phyloP scores from a whole-genome alignment of 2,329 filamentous ascomycete species.

The Salinomyces thailandicus region DNA sequence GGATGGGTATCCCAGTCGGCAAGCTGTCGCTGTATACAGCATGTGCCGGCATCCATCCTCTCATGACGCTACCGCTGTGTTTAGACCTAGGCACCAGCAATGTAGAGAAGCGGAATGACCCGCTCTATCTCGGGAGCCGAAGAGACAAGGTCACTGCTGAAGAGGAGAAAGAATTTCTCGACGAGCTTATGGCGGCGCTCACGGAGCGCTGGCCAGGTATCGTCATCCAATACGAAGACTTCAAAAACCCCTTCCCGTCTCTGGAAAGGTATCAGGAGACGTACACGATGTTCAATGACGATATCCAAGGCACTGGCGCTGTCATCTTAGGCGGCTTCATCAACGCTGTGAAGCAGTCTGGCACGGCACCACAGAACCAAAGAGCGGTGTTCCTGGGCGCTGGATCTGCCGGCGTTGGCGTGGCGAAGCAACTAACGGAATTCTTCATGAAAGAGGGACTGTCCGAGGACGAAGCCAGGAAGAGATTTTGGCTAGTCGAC shows the following conservation, averaged over 20 bases:
- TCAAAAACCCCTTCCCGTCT: constrained; percentile 94
- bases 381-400: constrained; percentile 93
- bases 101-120: constrained; percentile 57
- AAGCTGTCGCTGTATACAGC: constrained; percentile 93
- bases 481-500: constrained; percentile 96
- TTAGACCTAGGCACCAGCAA: constrained; percentile 56
- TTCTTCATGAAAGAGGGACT: constrained; percentile 91
- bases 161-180: constrained; percentile 83
- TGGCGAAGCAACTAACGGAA: constrained; percentile 94
- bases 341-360: constrained; percentile 69
- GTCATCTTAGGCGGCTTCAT: constrained; percentile 81
- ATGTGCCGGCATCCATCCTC: constrained; percentile 85
- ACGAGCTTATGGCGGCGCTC: constrained; percentile 91
- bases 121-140: constrained; percentile 84
- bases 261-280: constrained; percentile 77
- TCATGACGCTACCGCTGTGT: constrained; percentile 52
- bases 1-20: constrained; percentile 95
- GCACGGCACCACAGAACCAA: constrained; percentile 78
- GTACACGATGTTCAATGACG: constrained; percentile 97
- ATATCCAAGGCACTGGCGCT: constrained; percentile 93
- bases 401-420: constrained; percentile 89
- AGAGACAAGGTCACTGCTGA: constrained; percentile 66
- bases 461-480: constrained; percentile 72
- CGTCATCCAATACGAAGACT: constrained; percentile 91
- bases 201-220: constrained; percentile 65